Evolutionary conservation across 495 filamentous ascomycete species (phyloP), one percentile per base, ranked within the genome.

Genomic region (Hyaloscypha hepaticicola): DNA sequence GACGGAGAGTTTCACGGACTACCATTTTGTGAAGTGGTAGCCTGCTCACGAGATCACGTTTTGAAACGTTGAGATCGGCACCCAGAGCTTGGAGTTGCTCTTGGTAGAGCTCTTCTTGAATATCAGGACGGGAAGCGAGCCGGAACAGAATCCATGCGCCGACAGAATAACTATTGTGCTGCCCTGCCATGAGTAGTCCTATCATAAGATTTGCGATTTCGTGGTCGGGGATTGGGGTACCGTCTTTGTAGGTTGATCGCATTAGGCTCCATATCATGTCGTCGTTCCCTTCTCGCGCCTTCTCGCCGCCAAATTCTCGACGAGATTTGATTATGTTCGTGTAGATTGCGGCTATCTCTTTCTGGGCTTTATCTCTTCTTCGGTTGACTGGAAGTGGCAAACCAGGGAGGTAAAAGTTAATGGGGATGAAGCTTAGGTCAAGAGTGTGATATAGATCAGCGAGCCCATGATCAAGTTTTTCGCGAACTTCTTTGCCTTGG

Each of bases 121-220:
- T 79, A 38, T 88, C 79, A 2, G 91, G 91, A 27, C 87, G 77
- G 11, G 86, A 83, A 26, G 91, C 89, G 6, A 93, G 84, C 34
- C 88, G 88, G 14, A 93, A 81, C 77, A 94, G 82, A 70, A 92
- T 90, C 90, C 90, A 95, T 27, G 88, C 79, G 70, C 83, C 86
- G 55, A 88, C 90, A 6, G 89, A 87, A 48, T 45, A 45, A 4
- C 89, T 91, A 1, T 89, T 92, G 79, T 95, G 91, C 72, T 95
- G 91, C 55, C 91, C 91, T 24, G 88, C 91, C 90, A 95, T 93
- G 9, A 95, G 79, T 24, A 95, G 83, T 0, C 90, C 90, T 70
- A 95, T 94, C 88, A 95, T 92, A 83, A 95, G 91, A 72, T 93
- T 89, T 6, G 91, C 90, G 38, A 94, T 83, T 68, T 95, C 90